These are phyloP conservation scores for Carex parvula DNA, from an alignment of 176 grass and related monocot species.

Conservation along the genomic window DNA sequence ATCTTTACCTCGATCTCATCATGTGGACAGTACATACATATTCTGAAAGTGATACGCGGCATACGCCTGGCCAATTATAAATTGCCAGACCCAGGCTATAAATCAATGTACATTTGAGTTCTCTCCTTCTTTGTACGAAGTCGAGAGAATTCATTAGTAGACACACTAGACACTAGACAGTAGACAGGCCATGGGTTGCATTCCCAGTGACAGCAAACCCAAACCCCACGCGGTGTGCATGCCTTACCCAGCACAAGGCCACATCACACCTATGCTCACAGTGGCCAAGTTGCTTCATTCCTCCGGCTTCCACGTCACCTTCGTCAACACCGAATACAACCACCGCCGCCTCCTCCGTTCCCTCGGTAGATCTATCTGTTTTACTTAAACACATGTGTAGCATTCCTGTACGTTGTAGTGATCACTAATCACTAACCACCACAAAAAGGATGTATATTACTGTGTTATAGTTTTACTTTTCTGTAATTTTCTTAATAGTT, in stretches of 20 bases:
- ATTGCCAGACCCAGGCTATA: neutral
- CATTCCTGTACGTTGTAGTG: too few relatives aligned
- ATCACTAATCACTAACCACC: neutral
- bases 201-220: neutral
- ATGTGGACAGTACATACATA: neutral
- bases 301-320: slow-evolving; percentile 42
- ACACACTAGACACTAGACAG: neutral
- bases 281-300: slow-evolving; percentile 21
- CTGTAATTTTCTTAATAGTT: too few relatives aligned
- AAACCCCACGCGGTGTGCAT: slow-evolving; percentile 13
- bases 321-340: slow-evolving; percentile 58
- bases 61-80: neutral
- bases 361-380: neutral
- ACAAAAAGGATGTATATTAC: neutral
- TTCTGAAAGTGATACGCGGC: neutral
- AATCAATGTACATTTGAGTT: neutral
- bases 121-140: neutral
- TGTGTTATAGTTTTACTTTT: too few relatives aligned
- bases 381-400: neutral
- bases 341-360: slow-evolving; percentile 31
- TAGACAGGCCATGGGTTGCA: neutral
- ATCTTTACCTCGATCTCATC: too few relatives aligned
- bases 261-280: slow-evolving; percentile 20
- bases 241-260: slow-evolving; percentile 25
- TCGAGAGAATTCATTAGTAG: neutral